Evolutionary conservation across 352 stramenopile species (phyloP).

Genomic region (Blastocystis sp.): DNA sequence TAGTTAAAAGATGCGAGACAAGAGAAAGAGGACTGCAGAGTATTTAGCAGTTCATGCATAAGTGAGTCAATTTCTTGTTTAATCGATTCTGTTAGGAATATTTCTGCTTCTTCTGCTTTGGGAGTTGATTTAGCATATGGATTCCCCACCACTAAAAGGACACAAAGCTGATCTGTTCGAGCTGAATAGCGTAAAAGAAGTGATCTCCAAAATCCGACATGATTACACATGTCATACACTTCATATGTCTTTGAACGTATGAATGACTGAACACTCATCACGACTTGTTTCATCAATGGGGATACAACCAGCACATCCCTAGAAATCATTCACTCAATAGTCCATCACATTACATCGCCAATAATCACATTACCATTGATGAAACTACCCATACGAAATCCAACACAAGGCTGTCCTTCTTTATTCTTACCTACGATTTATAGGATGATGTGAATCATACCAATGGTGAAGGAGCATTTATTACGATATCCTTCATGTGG

Average conservation of each 20-base stretch:
- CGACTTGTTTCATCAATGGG: conserved; percentile 48
- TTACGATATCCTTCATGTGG: conserved; percentile 41
- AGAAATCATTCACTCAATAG: not conserved
- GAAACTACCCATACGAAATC: conserved; percentile 67
- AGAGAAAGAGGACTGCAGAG: not conserved
- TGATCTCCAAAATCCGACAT: conserved; percentile 52
- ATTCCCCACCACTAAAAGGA: conserved; percentile 40
- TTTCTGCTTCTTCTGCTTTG: conserved; percentile 4
- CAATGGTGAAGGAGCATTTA: conserved; percentile 64
- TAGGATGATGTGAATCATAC: not conserved
- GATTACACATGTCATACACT: conserved; percentile 55
- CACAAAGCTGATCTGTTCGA: conserved; percentile 38
- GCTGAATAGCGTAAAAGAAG: conserved; percentile 47
- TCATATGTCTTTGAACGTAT: not conserved
- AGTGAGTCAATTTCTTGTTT: conserved; percentile 20
- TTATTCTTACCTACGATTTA: conserved; percentile 5
- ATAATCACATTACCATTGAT: conserved; percentile 58
- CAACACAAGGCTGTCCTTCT: conserved; percentile 13
- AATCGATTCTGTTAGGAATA: not conserved
- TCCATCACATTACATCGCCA: not conserved
- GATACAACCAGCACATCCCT: conserved; percentile 57
- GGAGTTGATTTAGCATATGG: conserved; percentile 3
- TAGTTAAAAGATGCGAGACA: conserved; percentile 43
- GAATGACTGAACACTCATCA: not conserved
- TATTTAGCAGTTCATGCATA: not conserved